Conservation (phyloP, 1,139 yeast genomes). For the Pichia sp. region DNA sequence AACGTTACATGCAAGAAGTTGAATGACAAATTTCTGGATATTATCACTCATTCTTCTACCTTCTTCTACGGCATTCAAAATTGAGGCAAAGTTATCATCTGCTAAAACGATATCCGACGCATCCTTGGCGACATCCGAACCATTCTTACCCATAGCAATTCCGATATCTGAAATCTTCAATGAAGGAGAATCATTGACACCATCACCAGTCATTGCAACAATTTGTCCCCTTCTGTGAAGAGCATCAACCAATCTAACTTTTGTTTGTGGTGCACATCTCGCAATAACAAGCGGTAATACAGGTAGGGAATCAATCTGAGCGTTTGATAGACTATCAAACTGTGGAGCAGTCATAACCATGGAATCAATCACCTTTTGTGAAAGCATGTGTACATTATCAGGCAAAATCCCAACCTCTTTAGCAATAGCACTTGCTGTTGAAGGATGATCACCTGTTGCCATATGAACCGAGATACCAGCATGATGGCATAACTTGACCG, state of each 20-base stretch:
- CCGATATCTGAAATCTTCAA: conserved; percentile 80
- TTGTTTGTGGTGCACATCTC: conserved; percentile 81
- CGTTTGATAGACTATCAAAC: conserved; percentile 61
- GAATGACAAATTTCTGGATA: conserved; percentile 78
- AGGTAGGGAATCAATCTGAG: conserved; percentile 62
- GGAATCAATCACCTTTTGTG: conserved; percentile 54
- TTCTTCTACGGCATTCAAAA: conserved; percentile 73
- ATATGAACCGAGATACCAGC: conserved; percentile 82
- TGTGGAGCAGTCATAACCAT: conserved; percentile 78
- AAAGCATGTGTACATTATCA: conserved; percentile 56
- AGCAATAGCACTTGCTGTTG: conserved; percentile 79
- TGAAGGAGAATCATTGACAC: conserved; percentile 81
- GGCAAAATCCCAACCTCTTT: conserved; percentile 84
- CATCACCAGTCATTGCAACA: conserved; percentile 87
- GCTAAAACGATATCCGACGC: conserved; percentile 72
- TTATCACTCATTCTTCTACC: conserved; percentile 80
- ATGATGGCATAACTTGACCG: conserved; percentile 63
- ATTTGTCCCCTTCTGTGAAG: conserved; percentile 65
- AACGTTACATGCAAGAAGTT: conserved; percentile 71
- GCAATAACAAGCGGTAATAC: conserved; percentile 77
- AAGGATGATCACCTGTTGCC: conserved; percentile 85
- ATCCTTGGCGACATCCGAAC: conserved; percentile 79
- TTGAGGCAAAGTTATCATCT: conserved; percentile 75
- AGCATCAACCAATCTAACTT: conserved; percentile 80
- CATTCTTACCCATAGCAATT: conserved; percentile 82